A percentile compares a stretch with the other conserved stretches of the same genome.
Evolutionary conservation across 441 rosid genomes (phyloP).

Genomic region (Flueggea neowawraea): DNA sequence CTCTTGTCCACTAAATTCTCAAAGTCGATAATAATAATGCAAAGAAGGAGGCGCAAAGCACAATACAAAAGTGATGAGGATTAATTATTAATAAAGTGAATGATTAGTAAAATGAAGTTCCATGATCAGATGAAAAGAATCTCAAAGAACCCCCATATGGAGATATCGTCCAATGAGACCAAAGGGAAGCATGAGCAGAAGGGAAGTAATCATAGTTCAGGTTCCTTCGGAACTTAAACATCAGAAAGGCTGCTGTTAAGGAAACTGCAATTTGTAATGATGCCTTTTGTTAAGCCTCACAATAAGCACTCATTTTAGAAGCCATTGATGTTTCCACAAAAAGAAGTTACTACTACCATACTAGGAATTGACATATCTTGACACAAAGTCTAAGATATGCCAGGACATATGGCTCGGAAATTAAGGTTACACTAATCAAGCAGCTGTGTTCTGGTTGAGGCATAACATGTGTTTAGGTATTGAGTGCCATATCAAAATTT

Average conservation of each 20-base stretch:
- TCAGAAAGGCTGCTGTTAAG: background rate
- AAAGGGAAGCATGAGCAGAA: background rate
- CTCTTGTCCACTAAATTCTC: too few species aligned
- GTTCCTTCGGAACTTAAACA: background rate
- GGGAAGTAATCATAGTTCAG: background rate
- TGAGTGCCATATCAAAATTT: too few species aligned
- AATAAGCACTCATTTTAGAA: too few species aligned
- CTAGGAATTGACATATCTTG: background rate
- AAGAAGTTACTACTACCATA: background rate
- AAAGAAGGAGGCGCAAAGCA: too few species aligned
- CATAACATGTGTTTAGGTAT: too few species aligned
- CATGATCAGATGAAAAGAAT: background rate
- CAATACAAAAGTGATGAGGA: background rate
- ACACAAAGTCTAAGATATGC: background rate
- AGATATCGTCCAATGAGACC: background rate
- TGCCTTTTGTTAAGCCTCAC: too few species aligned
- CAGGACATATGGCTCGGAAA: too few species aligned
- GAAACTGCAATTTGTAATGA: background rate
- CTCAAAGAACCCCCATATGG: background rate
- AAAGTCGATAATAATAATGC: too few species aligned
- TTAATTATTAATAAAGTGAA: background rate
- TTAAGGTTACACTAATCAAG: too few species aligned
- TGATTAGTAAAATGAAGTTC: background rate
- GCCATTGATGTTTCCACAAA: background rate
- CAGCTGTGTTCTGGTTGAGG: too few species aligned